These are phyloP conservation scores for Citrus australasica DNA, from an alignment of 345 rosid species.

Conservation along the genomic window DNA sequence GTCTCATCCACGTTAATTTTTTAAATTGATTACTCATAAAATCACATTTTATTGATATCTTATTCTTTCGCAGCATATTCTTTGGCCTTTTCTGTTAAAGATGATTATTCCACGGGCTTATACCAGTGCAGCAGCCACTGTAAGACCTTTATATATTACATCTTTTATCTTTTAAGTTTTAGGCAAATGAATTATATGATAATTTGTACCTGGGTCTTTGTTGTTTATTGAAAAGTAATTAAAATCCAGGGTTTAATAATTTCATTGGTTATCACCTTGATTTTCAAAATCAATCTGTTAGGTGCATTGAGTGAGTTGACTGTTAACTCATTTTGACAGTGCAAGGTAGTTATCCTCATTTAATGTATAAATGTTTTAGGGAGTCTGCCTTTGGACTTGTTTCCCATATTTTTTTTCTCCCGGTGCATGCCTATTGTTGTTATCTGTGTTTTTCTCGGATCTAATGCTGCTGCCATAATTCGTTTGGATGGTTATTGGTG, in stretches of 20 bases:
- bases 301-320: background rate
- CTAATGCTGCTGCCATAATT: background rate
- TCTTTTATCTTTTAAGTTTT: background rate
- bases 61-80: slow-evolving; percentile 61
- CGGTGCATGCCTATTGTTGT: background rate
- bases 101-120: slow-evolving; percentile 71
- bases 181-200: background rate
- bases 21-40: background rate
- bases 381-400: background rate
- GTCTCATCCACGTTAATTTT: background rate
- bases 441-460: background rate
- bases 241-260: background rate
- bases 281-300: background rate
- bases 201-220: background rate
- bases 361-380: background rate
- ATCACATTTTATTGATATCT: slow-evolving; percentile 11
- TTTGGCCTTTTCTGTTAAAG: slow-evolving; percentile 95
- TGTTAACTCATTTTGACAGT: background rate
- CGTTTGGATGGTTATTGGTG: slow-evolving; percentile 6
- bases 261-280: background rate
- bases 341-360: background rate
- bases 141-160: slow-evolving; percentile 24
- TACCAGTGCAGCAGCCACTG: slow-evolving; percentile 80
- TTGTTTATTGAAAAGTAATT: background rate
- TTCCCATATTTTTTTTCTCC: background rate